phyloP scores from a whole-genome alignment of 1,284 basidiomycete species.

The Agroathelia rolfsii region DNA sequence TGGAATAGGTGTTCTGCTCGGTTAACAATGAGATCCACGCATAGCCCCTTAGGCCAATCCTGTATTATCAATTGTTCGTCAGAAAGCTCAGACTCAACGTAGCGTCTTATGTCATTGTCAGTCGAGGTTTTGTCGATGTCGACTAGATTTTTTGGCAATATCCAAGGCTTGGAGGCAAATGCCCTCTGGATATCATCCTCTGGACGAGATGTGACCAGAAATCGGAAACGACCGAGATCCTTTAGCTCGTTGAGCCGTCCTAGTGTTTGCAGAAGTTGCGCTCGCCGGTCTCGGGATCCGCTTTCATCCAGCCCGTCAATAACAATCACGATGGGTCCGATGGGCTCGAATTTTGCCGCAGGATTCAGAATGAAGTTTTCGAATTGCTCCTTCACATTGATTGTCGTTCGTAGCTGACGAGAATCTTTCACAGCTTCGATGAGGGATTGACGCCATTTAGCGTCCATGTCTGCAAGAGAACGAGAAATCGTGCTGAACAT shows the following conservation, averaged over 20 bases:
- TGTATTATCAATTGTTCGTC: too few species aligned
- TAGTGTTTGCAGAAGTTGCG: conserved; percentile 13
- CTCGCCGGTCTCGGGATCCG: conserved; percentile 14
- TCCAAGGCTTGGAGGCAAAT: conserved; percentile 5
- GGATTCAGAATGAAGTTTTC: conserved; percentile 7
- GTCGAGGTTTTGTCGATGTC: conserved; percentile 7
- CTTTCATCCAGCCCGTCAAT: conserved; percentile 26
- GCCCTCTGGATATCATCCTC: conserved; percentile 14
- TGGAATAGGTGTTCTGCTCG: conserved; percentile 19
- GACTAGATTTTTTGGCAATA: too few species aligned
- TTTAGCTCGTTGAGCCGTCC: conserved; percentile 7
- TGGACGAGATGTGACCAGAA: conserved; percentile 21
- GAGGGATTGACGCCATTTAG: conserved; percentile 4
- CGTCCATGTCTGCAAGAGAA: conserved; percentile 6
- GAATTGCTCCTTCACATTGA: conserved; percentile 4
- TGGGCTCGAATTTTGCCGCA: conserved; percentile 6
- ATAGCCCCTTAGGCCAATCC: too few species aligned
- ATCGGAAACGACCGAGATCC: conserved; percentile 19
- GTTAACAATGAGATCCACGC: conserved; percentile 9
- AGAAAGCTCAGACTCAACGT: conserved; percentile 7
- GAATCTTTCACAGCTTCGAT: conserved; percentile 2
- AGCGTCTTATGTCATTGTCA: conserved; percentile 10
- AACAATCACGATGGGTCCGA: conserved; percentile 24
- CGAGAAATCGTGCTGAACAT: conserved; percentile 9
- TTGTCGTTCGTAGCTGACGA: not conserved